A percentile compares a stretch with the other conserved stretches of the same genome.
Evolutionary conservation across 805 yeast species (phyloP).

Genomic region (Zygosaccharomyces kombuchaensis): DNA sequence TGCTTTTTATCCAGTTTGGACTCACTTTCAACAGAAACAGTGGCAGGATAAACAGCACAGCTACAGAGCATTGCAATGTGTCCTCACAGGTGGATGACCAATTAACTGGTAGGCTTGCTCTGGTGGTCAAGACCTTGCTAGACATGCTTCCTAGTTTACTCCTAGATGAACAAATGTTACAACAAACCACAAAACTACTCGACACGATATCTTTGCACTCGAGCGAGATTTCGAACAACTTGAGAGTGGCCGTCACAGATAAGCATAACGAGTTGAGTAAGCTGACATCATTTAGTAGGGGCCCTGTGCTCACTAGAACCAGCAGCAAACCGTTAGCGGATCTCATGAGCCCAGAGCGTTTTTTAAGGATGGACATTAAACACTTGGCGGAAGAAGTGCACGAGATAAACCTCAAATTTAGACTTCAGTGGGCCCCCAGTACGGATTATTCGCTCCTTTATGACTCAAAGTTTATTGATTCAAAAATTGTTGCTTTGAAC

Average conservation of each 20-base stretch:
- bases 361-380: conserved; percentile 51
- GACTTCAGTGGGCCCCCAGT: conserved; percentile 71
- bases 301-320: conserved; percentile 10
- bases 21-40: conserved; percentile 32
- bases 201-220: conserved; percentile 44
- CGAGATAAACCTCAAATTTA: conserved; percentile 61
- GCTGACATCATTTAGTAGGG: conserved; percentile 30
- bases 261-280: conserved; percentile 46
- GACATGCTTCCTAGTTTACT: conserved; percentile 65
- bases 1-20: conserved; percentile 43
- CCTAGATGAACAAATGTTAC: conserved; percentile 57
- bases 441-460: conserved; percentile 72
- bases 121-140: conserved; percentile 52
- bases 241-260: conserved; percentile 49
- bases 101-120: conserved; percentile 48
- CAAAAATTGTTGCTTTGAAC: conserved; percentile 43
- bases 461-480: conserved; percentile 37
- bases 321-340: conserved; percentile 20
- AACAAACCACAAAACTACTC: conserved; percentile 51
- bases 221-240: conserved; percentile 46
- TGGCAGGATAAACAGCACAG: conserved; percentile 19
- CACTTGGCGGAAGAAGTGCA: conserved; percentile 61
- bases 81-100: conserved; percentile 36
- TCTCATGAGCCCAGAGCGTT: conserved; percentile 39
- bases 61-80: conserved; percentile 26